Percentiles rank a stretch among this genome's conserved stretches.
These are phyloP conservation scores for Mortierella antarctica DNA, from an alignment of 192 early-diverging fungal genomes.

Conservation along the genomic window DNA sequence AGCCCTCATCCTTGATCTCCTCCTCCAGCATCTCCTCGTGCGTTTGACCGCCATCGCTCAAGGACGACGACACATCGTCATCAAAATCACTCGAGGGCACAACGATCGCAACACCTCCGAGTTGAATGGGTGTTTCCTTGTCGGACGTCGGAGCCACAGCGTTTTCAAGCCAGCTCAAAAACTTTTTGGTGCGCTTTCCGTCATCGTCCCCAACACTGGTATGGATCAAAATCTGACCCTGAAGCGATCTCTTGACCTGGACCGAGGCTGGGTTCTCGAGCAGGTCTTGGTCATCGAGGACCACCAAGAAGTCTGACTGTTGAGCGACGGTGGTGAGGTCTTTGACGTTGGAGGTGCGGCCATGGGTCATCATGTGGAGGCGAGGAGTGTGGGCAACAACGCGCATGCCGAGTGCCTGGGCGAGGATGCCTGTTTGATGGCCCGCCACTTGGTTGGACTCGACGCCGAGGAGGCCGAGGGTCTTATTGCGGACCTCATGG, in stretches of 20 bases:
- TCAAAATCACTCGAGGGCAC: conserved; percentile 52
- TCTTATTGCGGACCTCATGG: conserved; percentile 51
- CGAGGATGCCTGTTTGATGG: conserved; percentile 49
- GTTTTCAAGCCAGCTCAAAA: conserved; percentile 45
- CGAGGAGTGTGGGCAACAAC: conserved; percentile 45
- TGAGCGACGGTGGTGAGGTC: conserved; percentile 41
- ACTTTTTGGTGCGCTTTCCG: conserved; percentile 42
- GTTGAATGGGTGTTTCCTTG: conserved; percentile 18
- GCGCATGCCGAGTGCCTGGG: conserved; percentile 51
- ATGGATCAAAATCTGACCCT: conserved; percentile 47
- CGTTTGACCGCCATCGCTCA: conserved; percentile 10
- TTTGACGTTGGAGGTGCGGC: conserved; percentile 47
- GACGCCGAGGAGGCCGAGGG: conserved; percentile 39
- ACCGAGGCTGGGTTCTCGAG: conserved; percentile 42
- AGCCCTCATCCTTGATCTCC: conserved; percentile 44
- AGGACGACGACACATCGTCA: not conserved
- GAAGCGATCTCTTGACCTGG: conserved; percentile 31
- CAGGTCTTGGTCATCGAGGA: conserved; percentile 45
- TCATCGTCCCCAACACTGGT: conserved; percentile 50
- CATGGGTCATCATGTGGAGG: conserved; percentile 51
- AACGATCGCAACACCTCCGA: conserved; percentile 47
- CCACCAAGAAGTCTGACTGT: conserved; percentile 47
- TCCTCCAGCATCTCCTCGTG: conserved; percentile 19
- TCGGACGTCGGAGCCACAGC: conserved; percentile 33
- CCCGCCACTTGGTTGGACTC: conserved; percentile 41